phyloP scores from a whole-genome alignment of 768 basidiomycete genomes.

The Tephrocybe sp. region DNA sequence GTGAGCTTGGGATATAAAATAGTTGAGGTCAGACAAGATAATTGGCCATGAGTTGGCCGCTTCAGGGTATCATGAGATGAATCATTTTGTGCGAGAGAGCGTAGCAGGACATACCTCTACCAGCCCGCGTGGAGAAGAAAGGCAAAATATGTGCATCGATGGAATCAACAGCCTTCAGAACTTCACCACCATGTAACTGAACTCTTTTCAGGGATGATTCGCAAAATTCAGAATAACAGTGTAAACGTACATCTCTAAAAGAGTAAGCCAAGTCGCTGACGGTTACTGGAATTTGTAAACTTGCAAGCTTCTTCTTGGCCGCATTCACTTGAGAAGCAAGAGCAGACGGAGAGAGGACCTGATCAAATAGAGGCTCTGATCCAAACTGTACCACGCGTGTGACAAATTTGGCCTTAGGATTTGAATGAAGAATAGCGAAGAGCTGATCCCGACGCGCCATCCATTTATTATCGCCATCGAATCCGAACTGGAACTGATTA shows the following conservation, averaged over 20 bases:
- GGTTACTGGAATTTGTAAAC: conserved; percentile 61
- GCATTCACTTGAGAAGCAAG: conserved; percentile 51
- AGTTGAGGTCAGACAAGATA: conserved; percentile 58
- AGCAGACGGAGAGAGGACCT: conserved; percentile 45
- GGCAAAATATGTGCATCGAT: conserved; percentile 73
- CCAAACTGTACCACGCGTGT: conserved; percentile 72
- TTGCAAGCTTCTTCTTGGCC: conserved; percentile 49
- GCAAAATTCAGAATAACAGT: no score
- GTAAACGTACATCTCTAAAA: conserved; percentile 39
- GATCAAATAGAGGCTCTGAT: conserved; percentile 69
- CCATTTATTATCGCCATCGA: conserved; percentile 48
- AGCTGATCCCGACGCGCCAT: conserved; percentile 51
- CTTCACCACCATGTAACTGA: conserved; percentile 47
- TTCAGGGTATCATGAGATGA: conserved; percentile 14
- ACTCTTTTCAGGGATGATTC: no score
- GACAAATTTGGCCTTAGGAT: conserved; percentile 62
- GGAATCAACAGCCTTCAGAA: conserved; percentile 58
- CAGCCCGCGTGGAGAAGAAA: conserved; percentile 59
- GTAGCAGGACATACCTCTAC: conserved; percentile 40
- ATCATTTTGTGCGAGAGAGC: neutral
- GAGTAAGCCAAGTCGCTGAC: conserved; percentile 66
- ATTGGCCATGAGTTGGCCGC: conserved; percentile 65
- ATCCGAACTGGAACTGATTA: conserved; percentile 43
- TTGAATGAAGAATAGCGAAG: conserved; percentile 52
- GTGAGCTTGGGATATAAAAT: conserved; percentile 57